These are phyloP conservation scores for Camellia lanceoleosa DNA, from an alignment of 148 eudicot genomes.

Conservation along the genomic window DNA sequence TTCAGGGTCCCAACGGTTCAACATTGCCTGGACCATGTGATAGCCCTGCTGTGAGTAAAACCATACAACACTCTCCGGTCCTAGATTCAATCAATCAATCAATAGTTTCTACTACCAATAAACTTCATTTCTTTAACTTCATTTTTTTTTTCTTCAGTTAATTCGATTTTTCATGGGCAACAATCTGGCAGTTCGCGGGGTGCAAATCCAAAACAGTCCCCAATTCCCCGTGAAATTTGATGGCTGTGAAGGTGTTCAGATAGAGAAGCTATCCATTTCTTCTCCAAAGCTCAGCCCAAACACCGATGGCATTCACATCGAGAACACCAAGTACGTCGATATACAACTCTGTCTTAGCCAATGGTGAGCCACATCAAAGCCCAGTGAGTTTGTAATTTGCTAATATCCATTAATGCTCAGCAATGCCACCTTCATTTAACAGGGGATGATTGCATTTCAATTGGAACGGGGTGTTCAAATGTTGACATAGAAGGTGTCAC, in stretches of 20 bases:
- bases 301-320: slow-evolving; percentile 91
- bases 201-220: slow-evolving; percentile 83
- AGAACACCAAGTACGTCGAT: slow-evolving; percentile 70
- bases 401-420: background rate
- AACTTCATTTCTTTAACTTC: background rate
- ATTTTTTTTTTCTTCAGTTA: slow-evolving; percentile 39
- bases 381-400: background rate
- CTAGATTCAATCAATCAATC: background rate
- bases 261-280: slow-evolving; percentile 72
- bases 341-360: slow-evolving; percentile 74
- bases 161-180: slow-evolving; percentile 87
- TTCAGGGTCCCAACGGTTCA: slow-evolving; percentile 89
- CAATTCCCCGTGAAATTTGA: slow-evolving; percentile 91
- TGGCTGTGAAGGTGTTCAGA: slow-evolving; percentile 82
- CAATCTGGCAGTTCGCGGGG: slow-evolving; percentile 51
- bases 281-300: slow-evolving; percentile 89
- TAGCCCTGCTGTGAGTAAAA: slow-evolving; percentile 78
- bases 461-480: slow-evolving; percentile 78
- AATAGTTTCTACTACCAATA: background rate
- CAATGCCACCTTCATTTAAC: background rate
- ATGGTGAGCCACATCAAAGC: slow-evolving; percentile 38
- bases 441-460: slow-evolving; percentile 99
- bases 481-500: slow-evolving; percentile 82
- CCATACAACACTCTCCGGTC: background rate
- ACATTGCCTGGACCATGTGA: slow-evolving; percentile 95